phyloP scores from a whole-genome alignment of 2,329 filamentous ascomycete species.

The Penicillium sp. region DNA sequence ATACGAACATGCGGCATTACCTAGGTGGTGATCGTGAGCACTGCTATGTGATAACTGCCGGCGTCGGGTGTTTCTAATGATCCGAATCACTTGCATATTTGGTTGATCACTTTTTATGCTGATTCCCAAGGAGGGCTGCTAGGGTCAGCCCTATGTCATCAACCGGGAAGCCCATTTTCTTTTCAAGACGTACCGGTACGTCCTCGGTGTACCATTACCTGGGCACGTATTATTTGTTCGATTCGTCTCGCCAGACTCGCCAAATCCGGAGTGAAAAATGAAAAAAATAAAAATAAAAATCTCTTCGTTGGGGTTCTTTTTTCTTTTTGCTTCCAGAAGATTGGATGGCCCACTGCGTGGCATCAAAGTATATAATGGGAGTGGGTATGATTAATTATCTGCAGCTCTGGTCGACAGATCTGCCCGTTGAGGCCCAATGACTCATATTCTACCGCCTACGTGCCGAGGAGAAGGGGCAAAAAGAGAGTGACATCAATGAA shows the following conservation, averaged over 20 bases:
- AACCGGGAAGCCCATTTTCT: neutral
- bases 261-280: neutral
- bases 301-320: neutral
- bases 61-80: neutral
- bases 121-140: neutral
- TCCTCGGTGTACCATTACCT: too few relatives aligned
- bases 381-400: conserved; percentile 9
- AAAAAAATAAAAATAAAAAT: neutral
- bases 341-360: conserved; percentile 5
- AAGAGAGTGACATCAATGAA: neutral
- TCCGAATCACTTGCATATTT: neutral
- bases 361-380: neutral
- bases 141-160: neutral
- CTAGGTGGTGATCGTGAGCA: neutral
- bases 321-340: conserved; percentile 10
- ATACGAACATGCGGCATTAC: neutral
- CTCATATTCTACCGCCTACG: neutral
- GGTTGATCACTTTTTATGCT: neutral
- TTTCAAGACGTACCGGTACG: too few relatives aligned
- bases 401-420: neutral
- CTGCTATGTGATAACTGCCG: neutral
- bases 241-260: neutral
- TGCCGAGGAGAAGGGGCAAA: neutral
- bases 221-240: too few relatives aligned
- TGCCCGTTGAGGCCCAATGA: conserved; percentile 12